phyloP scores from a whole-genome alignment of 2,329 filamentous ascomycete species.

The Colletotrichum tanaceti region DNA sequence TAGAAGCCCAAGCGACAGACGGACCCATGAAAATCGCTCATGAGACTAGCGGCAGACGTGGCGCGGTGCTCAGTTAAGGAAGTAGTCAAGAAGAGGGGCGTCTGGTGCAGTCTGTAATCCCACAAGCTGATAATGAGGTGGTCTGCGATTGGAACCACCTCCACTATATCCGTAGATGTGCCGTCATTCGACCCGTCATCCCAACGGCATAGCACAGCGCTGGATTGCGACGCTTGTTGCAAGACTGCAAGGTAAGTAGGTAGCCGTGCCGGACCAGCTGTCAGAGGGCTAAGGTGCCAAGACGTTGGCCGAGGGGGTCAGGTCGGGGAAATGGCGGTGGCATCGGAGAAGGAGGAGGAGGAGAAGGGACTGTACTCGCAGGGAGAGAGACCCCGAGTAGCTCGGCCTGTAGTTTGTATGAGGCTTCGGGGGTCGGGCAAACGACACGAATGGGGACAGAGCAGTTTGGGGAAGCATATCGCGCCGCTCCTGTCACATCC shows the following conservation, averaged over 20 bases:
- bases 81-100: conserved; percentile 1
- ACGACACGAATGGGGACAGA: conserved; percentile 27
- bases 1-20: conserved; percentile 9
- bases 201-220: conserved; percentile 24
- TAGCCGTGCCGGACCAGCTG: conserved; percentile 33
- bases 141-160: conserved; percentile 11
- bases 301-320: conserved; percentile 21
- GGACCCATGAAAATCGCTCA: background rate
- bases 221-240: conserved; percentile 28
- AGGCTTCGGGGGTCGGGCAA: conserved; percentile 21
- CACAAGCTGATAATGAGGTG: conserved; percentile 22
- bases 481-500: conserved; percentile 25
- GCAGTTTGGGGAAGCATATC: conserved; percentile 36
- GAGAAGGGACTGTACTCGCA: background rate
- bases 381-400: background rate
- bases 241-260: conserved; percentile 27
- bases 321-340: conserved; percentile 35
- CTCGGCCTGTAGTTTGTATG: conserved; percentile 19
- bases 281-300: conserved; percentile 32
- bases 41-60: conserved; percentile 7
- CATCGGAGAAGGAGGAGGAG: conserved; percentile 46
- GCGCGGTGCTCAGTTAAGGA: conserved; percentile 17
- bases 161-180: conserved; percentile 14
- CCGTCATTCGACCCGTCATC: conserved; percentile 16
- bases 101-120: conserved; percentile 21